Percentiles rank a stretch among this genome's conserved stretches.
Evolutionary conservation across 306 rosid species (phyloP).

Genomic region (Acacia acuminata): DNA sequence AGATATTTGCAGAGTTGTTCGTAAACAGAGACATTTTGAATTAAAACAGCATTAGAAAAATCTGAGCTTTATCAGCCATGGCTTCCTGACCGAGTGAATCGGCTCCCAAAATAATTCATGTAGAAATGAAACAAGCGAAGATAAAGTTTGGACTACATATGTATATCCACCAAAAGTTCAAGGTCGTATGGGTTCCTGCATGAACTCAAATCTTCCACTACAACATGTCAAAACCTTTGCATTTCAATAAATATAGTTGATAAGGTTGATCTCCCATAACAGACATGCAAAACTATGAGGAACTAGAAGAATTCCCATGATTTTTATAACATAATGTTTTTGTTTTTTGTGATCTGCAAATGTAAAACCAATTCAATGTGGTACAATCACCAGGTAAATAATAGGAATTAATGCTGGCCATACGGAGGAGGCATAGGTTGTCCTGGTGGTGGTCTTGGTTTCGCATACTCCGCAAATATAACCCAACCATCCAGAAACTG

Average conservation of each 20-base stretch:
- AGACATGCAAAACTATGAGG: neutral
- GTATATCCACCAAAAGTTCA: neutral
- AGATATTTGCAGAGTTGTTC: neutral
- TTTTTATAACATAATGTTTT: conserved; percentile 16
- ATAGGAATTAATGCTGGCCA: conserved; percentile 3
- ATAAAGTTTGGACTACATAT: neutral
- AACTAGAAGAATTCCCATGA: conserved; percentile 16
- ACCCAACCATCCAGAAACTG: conserved; percentile 99
- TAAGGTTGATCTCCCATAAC: conserved; percentile 14
- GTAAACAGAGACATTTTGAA: neutral
- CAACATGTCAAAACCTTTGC: neutral
- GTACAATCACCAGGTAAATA: conserved; percentile 24
- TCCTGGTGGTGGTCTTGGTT: conserved; percentile 68
- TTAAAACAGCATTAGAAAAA: neutral
- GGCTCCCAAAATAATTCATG: neutral
- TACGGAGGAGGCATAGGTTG: conserved; percentile 4
- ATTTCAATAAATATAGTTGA: neutral
- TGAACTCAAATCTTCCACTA: neutral
- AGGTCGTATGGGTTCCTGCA: neutral
- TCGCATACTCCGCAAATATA: conserved; percentile 95
- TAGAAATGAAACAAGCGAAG: neutral
- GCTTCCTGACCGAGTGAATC: neutral
- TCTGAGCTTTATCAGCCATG: neutral
- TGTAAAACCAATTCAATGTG: conserved; percentile 23
- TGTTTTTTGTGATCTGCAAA: conserved; percentile 6